Evolutionary conservation across 2,329 filamentous ascomycete species (phyloP), one percentile per base, ranked within the genome.

Genomic region (Fragosphaeria purpurea): DNA sequence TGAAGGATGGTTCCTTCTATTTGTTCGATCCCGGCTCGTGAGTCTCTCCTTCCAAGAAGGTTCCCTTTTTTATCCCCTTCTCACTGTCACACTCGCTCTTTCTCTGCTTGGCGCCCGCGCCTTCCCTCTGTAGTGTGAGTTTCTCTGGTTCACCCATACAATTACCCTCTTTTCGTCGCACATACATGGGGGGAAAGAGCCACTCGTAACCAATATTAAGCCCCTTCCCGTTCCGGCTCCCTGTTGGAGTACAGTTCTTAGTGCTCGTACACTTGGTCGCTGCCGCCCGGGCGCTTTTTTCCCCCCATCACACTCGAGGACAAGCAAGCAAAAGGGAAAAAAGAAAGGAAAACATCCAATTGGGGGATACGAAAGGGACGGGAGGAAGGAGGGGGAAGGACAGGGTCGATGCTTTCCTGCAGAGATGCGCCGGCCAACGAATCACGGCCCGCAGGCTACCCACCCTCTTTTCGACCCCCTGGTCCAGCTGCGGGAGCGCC

Each of bases 21-120:
- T 22, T 22, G 22, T 22, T 22, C 22, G 22, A 22, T 22, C 22
- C 47, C 22, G 40, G 35, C 46, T 35, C n/a, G n/a, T 35, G 32
- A 33, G 38, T 38, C 33, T 40, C 33, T 35, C 41, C 40, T 33
- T 34, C 34, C 32, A 4, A 7, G 9, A 4, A 12, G 37, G 13
- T 22, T 4, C 39, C n/a, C 7, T 22, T 13, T 30, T 22, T 11
- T 35, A 42, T 48, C 41, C 34, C 41, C 38, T 34, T 33, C 13
- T 48, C 46, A 38, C 31, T 38, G 40, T 40, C 37, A 11, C 44
- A 30, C 35, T 32, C 37, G 8, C 34, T 30, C 45, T 38, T 47
- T 35, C 40, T 33, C 35, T 22, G 10, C 10, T 51, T 51, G 45
- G 50, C 50, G 45, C 50, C 46, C 37, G 13, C 45, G 39, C 45